A percentile compares a stretch with the other conserved stretches of the same genome.
phyloP scores from a whole-genome alignment of 768 basidiomycete species.

The Antrodiella citrinella region DNA sequence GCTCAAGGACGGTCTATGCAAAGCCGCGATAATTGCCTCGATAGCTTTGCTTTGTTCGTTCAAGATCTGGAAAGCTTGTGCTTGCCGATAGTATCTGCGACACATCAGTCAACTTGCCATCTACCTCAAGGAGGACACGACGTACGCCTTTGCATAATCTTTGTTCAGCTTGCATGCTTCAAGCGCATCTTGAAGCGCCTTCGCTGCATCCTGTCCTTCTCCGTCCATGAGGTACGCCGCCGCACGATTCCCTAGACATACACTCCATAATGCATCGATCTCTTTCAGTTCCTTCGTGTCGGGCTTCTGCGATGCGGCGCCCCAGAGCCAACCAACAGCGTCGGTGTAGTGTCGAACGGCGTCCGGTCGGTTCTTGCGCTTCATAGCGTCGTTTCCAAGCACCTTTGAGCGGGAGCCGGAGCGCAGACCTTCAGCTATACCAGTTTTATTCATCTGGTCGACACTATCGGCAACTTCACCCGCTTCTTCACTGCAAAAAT shows the following conservation, averaged over 20 bases:
- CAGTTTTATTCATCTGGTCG: slow-evolving; percentile 20
- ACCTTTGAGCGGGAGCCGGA: slow-evolving; percentile 20
- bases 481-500: slow-evolving; percentile 19
- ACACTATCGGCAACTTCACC: slow-evolving; percentile 23
- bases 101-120: neutral
- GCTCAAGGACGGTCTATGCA: slow-evolving; percentile 17
- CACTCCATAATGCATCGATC: slow-evolving; percentile 19
- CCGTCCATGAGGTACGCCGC: slow-evolving; percentile 25
- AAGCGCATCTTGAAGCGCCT: slow-evolving; percentile 27
- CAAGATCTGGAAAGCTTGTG: slow-evolving; percentile 21
- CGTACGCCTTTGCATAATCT: slow-evolving; percentile 27
- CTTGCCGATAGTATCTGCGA: slow-evolving; percentile 26
- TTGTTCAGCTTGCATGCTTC: slow-evolving; percentile 20
- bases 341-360: slow-evolving; percentile 25
- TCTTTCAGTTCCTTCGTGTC: slow-evolving; percentile 17
- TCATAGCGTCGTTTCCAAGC: slow-evolving; percentile 19
- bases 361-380: slow-evolving; percentile 18
- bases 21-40: slow-evolving; percentile 20
- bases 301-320: slow-evolving; percentile 21
- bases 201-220: slow-evolving; percentile 16
- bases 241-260: slow-evolving; percentile 27
- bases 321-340: slow-evolving; percentile 20
- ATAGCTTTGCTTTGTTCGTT: slow-evolving; percentile 17
- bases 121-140: neutral
- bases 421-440: slow-evolving; percentile 16